Base-by-base conservation (phyloP, 2,329 filamentous ascomycete species). In the Emmonsiellopsis sp. region DNA sequence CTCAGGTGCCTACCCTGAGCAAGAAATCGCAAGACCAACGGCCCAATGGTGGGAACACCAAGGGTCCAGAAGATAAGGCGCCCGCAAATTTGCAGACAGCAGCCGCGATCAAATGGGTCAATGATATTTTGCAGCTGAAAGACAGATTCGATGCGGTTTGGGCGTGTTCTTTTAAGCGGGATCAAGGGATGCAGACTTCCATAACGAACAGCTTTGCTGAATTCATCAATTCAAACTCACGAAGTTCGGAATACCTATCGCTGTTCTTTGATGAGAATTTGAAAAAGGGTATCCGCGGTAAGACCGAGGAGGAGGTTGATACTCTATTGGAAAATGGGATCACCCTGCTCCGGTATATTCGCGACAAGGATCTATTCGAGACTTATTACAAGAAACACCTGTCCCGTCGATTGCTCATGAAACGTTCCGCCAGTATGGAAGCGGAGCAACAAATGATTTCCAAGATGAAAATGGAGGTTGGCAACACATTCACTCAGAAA, bases 311-410 rank as follows among this genome's bases (percentile, higher is more conserved):
- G 32, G 92, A 97, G 65, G 81, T 96, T 11, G 92, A 97, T 62
- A 69, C 74, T 6, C 82, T 95, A 1, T 75, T 97, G 42, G 91
- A 96, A 55, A 95, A 93, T 66, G 91, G 91, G 10, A 94, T 95
- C 56, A 83, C 86, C 0, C 76, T 98, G 6, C 80, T 98, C 51
- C 84, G 90, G 45, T 96, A 95, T 61, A 81, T 98, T 39, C 82
- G 85, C 53, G 92, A 97, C 64, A 93, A 92, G 71, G 93, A 98
- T 66, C 78, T 95, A 60, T 96, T 98, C 63, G 92, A 98, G 73
- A 83, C 87, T 4, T 98, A 98, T 70, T 97, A 98, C 75, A 95
- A 97, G 75, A 95, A 95, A 67, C 93, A 98, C 71, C 79, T 98
- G 27, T 92, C 88, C 44, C 86, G 88, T 55, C 84, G 93, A 50